Percentiles rank a stretch among this genome's conserved stretches.
Evolutionary conservation across 495 filamentous ascomycete genomes (phyloP).

Genomic region (Lepraria neglecta): DNA sequence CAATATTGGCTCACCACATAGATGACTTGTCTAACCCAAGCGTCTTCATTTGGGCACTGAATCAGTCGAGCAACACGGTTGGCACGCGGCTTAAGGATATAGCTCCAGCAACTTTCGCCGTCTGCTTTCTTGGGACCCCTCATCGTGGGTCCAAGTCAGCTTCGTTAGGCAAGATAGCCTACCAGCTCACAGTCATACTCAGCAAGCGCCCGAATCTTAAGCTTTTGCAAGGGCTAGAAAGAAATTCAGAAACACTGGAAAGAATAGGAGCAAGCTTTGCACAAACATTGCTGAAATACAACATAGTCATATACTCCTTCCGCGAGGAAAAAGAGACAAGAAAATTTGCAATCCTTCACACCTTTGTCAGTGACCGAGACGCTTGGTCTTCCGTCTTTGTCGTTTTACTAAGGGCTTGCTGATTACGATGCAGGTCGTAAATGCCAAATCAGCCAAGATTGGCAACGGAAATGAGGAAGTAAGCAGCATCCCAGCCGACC

Average conservation of each 20-base stretch:
- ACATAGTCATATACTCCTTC: constrained; percentile 63
- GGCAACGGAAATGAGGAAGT: constrained; percentile 64
- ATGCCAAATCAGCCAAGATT: constrained; percentile 66
- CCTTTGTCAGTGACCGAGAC: constrained; percentile 48
- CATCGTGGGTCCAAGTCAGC: constrained; percentile 72
- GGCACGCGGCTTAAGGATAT: constrained; percentile 26
- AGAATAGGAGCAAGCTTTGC: constrained; percentile 25
- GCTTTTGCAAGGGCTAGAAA: constrained; percentile 63
- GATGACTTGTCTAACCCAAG: neutral
- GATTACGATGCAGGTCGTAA: constrained; percentile 47
- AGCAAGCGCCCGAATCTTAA: constrained; percentile 34
- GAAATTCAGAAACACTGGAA: constrained; percentile 63
- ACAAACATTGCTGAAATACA: constrained; percentile 40
- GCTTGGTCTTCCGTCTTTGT: neutral
- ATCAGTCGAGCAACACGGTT: constrained; percentile 22
- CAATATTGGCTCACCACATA: too few species aligned
- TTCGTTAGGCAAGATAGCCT: constrained; percentile 64
- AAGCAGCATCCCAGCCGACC: constrained; percentile 70
- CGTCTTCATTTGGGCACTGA: constrained; percentile 16
- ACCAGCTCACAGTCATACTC: constrained; percentile 62
- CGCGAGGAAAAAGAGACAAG: constrained; percentile 46
- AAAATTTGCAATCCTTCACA: constrained; percentile 28
- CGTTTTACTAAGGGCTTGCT: too few species aligned
- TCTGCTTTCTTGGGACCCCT: constrained; percentile 80
- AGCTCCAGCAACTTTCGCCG: constrained; percentile 56